Evolutionary conservation across 2,329 filamentous ascomycete species (phyloP), one percentile per base, ranked within the genome.

Genomic region (Aspergillus chevalieri): DNA sequence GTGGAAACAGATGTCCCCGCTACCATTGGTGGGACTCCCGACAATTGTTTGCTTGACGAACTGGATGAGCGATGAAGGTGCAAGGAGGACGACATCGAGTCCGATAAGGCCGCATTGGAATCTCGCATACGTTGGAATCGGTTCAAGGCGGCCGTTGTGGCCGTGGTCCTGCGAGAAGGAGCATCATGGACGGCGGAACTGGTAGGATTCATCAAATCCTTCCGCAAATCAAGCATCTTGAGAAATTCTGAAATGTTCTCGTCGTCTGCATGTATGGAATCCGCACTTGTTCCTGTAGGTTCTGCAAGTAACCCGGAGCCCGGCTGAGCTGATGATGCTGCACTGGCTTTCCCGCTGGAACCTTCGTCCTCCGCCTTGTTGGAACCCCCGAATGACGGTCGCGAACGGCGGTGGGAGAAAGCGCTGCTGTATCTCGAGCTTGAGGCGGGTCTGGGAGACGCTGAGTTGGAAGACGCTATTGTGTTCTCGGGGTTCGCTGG

Each of bases 221-320:
- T 95, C 65, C 88, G 88, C 60, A 83, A 85, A 52, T 97, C 92
- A 6, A 98, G 77, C 53, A 89, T 79, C 61, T 94, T 94, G 53
- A 98, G 73, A 60, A 97, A 98, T 47, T 94, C 90, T 0, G 88
- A 89, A 38, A 98, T 95, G 55, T 93, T 91, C 60, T 95, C 89
- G 61, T 95, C 90, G 58, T 97, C 92, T 0, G 85, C 87, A 76
- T 63, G 87, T 76, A 77, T 84, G 76, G 65, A 85, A 26, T 81
- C 84, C 2, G 76, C 79, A 63, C 78, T 82, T 44, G 78, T 83
- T 8, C 81, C 85, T 22, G 79, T 78, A 54, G 86, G 71, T 53
- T 82, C 89, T 26, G 87, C 82, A 46, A 95, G 77, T 24, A 93
- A 74, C 2, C 87, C 89, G 2, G 90, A 95, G 6, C 87, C 87